Base-by-base conservation (phyloP, 768 basidiomycete genomes). In the Imleria badia region DNA sequence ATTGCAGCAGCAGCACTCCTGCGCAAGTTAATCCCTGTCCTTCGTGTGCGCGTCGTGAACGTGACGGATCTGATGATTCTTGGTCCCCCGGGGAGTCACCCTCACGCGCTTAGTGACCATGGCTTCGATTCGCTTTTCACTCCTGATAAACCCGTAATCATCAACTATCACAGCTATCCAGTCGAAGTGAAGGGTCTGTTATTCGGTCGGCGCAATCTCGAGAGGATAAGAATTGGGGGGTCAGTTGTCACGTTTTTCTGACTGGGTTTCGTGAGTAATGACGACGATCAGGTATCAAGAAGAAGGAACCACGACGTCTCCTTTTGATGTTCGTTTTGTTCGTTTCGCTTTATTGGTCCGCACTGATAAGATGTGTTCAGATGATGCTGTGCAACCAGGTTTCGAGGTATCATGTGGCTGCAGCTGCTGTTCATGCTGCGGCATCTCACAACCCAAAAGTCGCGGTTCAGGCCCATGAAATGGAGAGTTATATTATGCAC, bases 1-100 rank as follows among this genome's bases (percentile, higher is more conserved):
- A 85, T 96, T 64, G 87, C 90, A 3, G 93, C 94, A 1, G 88
- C 91, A 1, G 84, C 85, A 3, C 78, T 94, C 20, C 81, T 95
- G 23, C 85, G 87, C 62, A 82, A 83, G 63, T 72, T 81, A 22
- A 76, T 77, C n/a, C 85, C 89, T 3, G 78, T 79, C 10, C 79
- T 97, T 26, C 86, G 94, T 35, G 85, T 92, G 8, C 84, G 91
- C 19, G 89, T 95, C 52, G 84, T 95, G 53, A 95, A 96, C 60
- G 86, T 96, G 55, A 90, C 91, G 2, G 93, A 96, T 63, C 76
- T 95, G 42, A 87, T 97, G 83, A 86, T 94, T 54, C 80, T 97
- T 40, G 81, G 82, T 29, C 75, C 79, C 6, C 68, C 66, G n/a
- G 89, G 87, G 49, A 72, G 78, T 12, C 91, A 94, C 66, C 91